Percentiles rank a stretch among this genome's conserved stretches.
Evolutionary conservation across 176 grass and related monocot species (phyloP).

Genomic region (Phoenix dactylifera): DNA sequence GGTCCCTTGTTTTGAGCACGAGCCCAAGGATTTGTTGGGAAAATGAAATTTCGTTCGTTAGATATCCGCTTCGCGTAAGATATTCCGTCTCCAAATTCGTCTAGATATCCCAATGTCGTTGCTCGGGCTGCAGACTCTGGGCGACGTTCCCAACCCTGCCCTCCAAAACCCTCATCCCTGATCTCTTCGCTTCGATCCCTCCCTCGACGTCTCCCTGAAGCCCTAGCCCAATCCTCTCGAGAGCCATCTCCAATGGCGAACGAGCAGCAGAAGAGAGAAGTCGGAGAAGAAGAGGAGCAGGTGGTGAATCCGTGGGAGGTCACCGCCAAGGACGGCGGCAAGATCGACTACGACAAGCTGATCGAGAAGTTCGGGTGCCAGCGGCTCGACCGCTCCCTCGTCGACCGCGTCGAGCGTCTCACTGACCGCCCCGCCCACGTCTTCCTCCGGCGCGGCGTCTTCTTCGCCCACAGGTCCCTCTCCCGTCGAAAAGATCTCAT

Average conservation of each 20-base stretch:
- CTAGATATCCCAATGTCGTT: too few relatives aligned
- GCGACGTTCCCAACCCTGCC: too few relatives aligned
- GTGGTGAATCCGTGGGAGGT: not conserved
- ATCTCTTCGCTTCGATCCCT: too few relatives aligned
- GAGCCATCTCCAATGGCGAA: constrained; percentile 1
- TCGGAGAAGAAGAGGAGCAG: constrained; percentile 36
- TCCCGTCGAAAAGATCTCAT: too few relatives aligned
- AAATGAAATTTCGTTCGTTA: too few relatives aligned
- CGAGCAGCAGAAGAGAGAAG: not conserved
- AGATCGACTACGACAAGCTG: constrained; percentile 95
- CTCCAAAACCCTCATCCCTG: too few relatives aligned
- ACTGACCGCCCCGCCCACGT: constrained; percentile 44
- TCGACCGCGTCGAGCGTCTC: constrained; percentile 46
- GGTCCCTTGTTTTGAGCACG: too few relatives aligned
- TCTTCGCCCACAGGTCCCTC: not conserved
- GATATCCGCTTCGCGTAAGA: too few relatives aligned
- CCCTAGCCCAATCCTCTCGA: not conserved
- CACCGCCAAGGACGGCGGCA: too few relatives aligned
- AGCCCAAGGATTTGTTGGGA: too few relatives aligned
- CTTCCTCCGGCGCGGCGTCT: constrained; percentile 74
- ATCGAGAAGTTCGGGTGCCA: constrained; percentile 92
- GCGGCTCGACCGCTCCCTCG: constrained; percentile 44
- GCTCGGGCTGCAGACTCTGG: too few relatives aligned
- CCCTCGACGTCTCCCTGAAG: not conserved
- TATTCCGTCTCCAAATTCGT: too few relatives aligned